Base-by-base conservation (phyloP, 2,329 filamentous ascomycete genomes). In the Blastomyces gilchristii region DNA sequence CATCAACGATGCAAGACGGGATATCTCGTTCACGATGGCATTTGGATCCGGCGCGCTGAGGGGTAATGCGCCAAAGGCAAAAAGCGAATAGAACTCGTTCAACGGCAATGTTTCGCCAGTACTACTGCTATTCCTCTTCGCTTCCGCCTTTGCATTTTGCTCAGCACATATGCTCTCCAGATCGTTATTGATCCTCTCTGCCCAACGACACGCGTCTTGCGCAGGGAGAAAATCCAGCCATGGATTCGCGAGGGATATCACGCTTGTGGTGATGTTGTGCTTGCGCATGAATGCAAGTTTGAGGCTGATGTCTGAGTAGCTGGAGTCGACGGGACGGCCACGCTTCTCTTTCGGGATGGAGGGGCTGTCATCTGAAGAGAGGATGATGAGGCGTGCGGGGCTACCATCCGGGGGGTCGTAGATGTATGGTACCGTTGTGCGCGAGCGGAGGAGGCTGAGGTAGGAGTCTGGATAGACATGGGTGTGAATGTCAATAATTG, bases 211-310 rank as follows among this genome's bases (percentile, higher is more conserved):
- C 0, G 89, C 88, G 67, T 87, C 83, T 3, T 78, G 73, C 0
- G 84, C 72, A 0, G 79, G 75, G 0, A 96, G 77, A 72, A 96
- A 97, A 75, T 97, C 92, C 1, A 97, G 82, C 92, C 92, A 97
- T 0, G 92, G 92, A 71, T 97, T 97, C 16, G 92, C 92, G 28
- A 96, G 85, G 0, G 90, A 94, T 66, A 97, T 85, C 60, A 96
- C 89, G 0, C 89, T 94, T 67, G 88, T 85, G 74, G 88, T 83
- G 73, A 97, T 96, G 61, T 79, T 79, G 76, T 97, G 92, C 18
- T 81, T 83, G 73, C 91, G 82, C 92, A 97, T 97, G 77, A 97
- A 96, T 58, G 85, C 81, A 16, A 96, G 81, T 72, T 96, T 97
- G 69, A 90, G 82, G 18, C 80, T 77, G 63, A 96, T 86, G 54